Evolutionary conservation across 2,329 filamentous ascomycete species (phyloP), one percentile per base, ranked within the genome.

Genomic region (Colletotrichum tropicale): DNA sequence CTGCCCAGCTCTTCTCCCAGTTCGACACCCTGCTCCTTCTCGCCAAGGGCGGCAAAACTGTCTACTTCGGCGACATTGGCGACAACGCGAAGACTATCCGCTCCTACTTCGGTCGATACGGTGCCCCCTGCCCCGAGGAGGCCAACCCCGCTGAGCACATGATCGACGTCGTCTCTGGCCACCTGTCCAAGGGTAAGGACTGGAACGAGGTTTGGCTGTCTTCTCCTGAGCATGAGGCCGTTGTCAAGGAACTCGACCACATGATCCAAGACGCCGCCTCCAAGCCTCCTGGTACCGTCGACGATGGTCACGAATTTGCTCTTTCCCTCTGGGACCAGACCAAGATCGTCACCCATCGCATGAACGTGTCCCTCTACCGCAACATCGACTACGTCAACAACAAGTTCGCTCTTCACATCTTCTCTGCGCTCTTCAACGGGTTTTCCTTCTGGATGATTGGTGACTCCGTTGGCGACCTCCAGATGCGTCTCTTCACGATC

Each of bases 121-220:
- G 93, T 7, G 92, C 91, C 1, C 87, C 89, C 2, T 94, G 93
- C 77, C 89, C 90, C 1, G 77, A 86, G 0, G 89, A 91, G 1
- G 91, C 90, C 21, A 96, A 96, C 79, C 93, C 93, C 2, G 94
- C 94, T 1, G 94, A 96, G 82, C 94, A 93, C 86, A 95, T 96
- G 92, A 90, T 96, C 68, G 88, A 90, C 66, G 87, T 89, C 21
- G 88, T 89, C 16, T 89, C 90, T 2, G 90, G 90, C 1, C 81
- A 83, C 43, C 80, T 89, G 1, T 88, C 87, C 0, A 86, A 84
- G 69, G 84, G 79, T 79, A 87, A 77, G 58, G 89, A 94, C 81
- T 95, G 92, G 93, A 93, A 92, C 80, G 87, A 94, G 48, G 89
- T 94, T 77, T 95, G 94, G 94, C 85, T 89, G 21, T 88, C 88